These are phyloP conservation scores for Daldinia decipiens DNA, from an alignment of 495 filamentous ascomycete species.

Conservation along the genomic window DNA sequence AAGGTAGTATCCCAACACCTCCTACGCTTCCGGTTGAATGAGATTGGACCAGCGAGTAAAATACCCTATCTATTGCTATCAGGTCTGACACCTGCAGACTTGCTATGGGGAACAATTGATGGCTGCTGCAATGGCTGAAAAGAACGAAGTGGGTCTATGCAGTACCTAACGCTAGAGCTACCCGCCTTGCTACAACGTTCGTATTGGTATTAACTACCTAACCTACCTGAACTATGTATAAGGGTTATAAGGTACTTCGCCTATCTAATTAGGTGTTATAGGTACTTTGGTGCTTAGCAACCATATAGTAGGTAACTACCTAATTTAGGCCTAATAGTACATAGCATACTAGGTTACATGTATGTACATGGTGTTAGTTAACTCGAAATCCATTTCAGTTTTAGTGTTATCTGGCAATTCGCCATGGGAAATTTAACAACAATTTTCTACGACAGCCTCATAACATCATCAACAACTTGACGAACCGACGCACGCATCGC, in stretches of 20 bases:
- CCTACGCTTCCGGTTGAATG: neutral
- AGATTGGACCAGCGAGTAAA: neutral
- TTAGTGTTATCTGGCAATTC: conserved; percentile 44
- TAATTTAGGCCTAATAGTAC: too few relatives aligned
- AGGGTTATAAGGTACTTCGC: neutral
- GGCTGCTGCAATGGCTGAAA: neutral
- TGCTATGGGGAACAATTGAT: neutral
- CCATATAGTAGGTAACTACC: neutral
- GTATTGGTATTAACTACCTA: too few relatives aligned
- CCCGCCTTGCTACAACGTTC: conserved; percentile 3
- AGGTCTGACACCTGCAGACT: conserved; percentile 2
- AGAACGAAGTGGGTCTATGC: conserved; percentile 4
- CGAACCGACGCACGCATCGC: conserved; percentile 11
- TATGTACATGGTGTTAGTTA: neutral
- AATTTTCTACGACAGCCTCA: conserved; percentile 39
- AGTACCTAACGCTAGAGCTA: neutral
- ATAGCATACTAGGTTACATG: too few relatives aligned
- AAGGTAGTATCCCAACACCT: neutral
- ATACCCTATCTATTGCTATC: conserved; percentile 6
- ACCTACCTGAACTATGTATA: too few relatives aligned
- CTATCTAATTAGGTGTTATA: neutral
- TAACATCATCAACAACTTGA: conserved; percentile 14
- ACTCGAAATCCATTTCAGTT: conserved; percentile 19
- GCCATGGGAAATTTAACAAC: conserved; percentile 34
- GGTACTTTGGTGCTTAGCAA: neutral